A percentile compares a stretch with the other conserved stretches of the same genome.
Conservation (phyloP, 106 monocot genomes). For the Phalaenopsis aphrodite region DNA sequence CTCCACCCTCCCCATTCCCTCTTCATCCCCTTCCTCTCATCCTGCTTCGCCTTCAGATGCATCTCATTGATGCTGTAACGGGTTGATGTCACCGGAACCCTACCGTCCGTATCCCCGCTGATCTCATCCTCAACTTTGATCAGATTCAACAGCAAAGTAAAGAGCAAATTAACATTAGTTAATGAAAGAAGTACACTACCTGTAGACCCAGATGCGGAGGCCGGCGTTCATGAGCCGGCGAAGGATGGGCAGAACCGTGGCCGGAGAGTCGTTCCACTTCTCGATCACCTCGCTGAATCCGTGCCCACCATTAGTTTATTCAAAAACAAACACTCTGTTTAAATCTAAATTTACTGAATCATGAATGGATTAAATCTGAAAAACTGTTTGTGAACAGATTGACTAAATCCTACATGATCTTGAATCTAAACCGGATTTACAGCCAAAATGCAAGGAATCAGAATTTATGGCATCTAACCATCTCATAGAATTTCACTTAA, state of each 20-base stretch:
- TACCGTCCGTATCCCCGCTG: constrained; percentile 86
- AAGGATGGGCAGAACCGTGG: constrained; percentile 63
- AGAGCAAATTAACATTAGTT: neutral
- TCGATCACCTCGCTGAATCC: constrained; percentile 55
- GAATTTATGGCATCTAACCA: too few relatives aligned
- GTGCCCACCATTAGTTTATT: too few relatives aligned
- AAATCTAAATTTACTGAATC: too few relatives aligned
- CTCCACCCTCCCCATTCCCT: constrained; percentile 49
- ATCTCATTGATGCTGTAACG: constrained; percentile 74
- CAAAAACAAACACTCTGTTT: too few relatives aligned
- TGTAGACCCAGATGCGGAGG: constrained; percentile 78
- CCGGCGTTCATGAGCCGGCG: constrained; percentile 64
- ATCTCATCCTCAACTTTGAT: neutral
- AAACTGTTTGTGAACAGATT: too few relatives aligned
- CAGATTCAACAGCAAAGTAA: neutral
- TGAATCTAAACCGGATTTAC: too few relatives aligned
- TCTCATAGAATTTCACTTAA: too few relatives aligned
- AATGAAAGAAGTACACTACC: constrained; percentile 28
- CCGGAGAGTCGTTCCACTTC: constrained; percentile 70
- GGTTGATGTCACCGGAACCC: constrained; percentile 90
- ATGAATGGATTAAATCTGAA: too few relatives aligned
- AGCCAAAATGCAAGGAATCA: too few relatives aligned
- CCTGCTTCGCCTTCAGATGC: constrained; percentile 28
- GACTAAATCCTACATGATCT: too few relatives aligned
- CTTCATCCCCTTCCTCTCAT: neutral